Percentiles rank a stretch among this genome's conserved stretches.
These are phyloP conservation scores for Monosporascus sp. DNA, from an alignment of 2,329 filamentous ascomycete species.

Conservation along the genomic window DNA sequence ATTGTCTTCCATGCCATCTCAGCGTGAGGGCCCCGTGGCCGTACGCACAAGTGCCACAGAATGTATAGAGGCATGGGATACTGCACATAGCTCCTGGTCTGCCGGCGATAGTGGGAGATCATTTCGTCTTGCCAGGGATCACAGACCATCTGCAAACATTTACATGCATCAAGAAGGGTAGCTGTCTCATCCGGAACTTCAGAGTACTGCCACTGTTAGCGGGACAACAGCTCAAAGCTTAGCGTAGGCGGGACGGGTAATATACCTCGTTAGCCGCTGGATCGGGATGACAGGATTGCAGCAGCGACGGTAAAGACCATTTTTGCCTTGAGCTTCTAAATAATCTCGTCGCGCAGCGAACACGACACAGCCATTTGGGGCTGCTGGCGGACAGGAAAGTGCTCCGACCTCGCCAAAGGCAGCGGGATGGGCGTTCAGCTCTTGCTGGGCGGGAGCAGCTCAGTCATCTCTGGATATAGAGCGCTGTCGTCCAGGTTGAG, in stretches of 20 bases:
- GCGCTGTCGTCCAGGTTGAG: background rate
- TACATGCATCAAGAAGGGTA: background rate
- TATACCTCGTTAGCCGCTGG: constrained; percentile 3
- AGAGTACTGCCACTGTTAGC: constrained; percentile 5
- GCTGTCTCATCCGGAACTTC: background rate
- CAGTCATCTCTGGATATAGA: background rate
- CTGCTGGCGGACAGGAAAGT: background rate
- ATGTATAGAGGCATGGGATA: constrained; percentile 9
- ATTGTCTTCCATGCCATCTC: background rate
- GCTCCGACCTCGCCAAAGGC: background rate
- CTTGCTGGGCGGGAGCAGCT: background rate
- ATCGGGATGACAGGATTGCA: constrained; percentile 11
- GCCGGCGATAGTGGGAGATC: constrained; percentile 1
- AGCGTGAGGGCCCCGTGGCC: constrained; percentile 3
- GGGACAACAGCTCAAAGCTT: constrained; percentile 8
- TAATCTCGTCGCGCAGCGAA: background rate
- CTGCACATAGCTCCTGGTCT: constrained; percentile 4
- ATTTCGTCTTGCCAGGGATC: background rate
- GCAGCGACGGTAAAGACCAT: constrained; percentile 1
- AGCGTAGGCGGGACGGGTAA: constrained; percentile 1
- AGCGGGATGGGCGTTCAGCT: background rate
- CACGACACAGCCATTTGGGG: background rate
- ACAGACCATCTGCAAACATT: background rate
- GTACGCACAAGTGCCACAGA: constrained; percentile 9
- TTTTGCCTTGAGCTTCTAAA: background rate